These are phyloP conservation scores for Chlorella sp. DNA, from an alignment of 139 green algal species.

Conservation along the genomic window DNA sequence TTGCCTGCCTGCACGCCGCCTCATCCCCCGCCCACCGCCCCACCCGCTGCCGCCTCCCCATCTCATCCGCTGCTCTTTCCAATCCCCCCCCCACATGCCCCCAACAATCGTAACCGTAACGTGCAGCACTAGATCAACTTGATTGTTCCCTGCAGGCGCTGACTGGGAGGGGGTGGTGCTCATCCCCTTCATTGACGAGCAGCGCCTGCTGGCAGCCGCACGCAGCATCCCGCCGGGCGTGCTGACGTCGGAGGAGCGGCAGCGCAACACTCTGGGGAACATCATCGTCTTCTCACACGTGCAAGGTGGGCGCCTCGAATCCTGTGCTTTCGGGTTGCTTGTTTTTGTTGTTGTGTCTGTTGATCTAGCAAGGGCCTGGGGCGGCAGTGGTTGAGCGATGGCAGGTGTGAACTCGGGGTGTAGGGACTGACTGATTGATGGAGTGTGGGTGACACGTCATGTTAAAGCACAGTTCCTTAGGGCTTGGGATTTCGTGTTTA, in stretches of 20 bases:
- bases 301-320: constrained; percentile 14
- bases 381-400: no score
- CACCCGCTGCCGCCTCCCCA: neutral
- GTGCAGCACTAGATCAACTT: no score
- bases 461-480: no score
- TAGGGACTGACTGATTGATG: no score
- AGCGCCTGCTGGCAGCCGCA: constrained; percentile 71
- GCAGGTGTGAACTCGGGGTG: no score
- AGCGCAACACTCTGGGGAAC: constrained; percentile 75
- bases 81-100: neutral
- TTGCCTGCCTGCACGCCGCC: neutral
- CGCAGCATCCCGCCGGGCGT: constrained; percentile 35
- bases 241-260: constrained; percentile 72
- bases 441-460: no score
- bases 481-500: no score
- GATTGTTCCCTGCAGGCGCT: no score
- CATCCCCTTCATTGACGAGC: constrained; percentile 81
- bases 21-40: neutral
- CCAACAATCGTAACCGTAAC: no score
- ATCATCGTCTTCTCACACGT: constrained; percentile 77
- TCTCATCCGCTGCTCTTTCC: neutral
- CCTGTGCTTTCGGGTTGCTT: no score
- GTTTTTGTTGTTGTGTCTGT: neutral
- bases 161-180: constrained; percentile 93
- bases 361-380: no score